Conservation (phyloP, 768 basidiomycete genomes). For the Leccinum truebloodii region DNA sequence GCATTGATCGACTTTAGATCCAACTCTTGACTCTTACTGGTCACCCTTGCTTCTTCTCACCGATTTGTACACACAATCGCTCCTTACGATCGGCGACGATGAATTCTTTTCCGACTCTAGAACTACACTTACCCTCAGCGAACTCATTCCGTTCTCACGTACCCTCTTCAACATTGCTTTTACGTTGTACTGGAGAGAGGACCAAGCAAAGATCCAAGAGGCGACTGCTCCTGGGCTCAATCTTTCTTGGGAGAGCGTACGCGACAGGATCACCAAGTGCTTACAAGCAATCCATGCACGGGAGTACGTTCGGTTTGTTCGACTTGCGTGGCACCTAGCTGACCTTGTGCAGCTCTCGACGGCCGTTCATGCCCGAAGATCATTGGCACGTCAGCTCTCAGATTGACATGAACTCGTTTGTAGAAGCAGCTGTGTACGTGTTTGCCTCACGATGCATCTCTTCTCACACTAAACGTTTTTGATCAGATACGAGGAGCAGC, state of each 20-base stretch:
- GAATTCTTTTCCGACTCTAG: constrained; percentile 82
- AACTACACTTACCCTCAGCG: constrained; percentile 83
- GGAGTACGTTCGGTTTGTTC: constrained; percentile 59
- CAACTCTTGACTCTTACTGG: constrained; percentile 51
- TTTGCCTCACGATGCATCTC: not conserved
- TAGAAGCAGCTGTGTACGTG: constrained; percentile 82
- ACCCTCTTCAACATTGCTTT: constrained; percentile 85
- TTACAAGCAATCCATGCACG: constrained; percentile 81
- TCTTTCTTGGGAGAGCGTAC: constrained; percentile 62
- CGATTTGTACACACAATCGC: constrained; percentile 79
- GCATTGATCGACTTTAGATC: constrained; percentile 37
- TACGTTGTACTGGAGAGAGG: constrained; percentile 67
- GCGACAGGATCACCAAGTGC: constrained; percentile 77
- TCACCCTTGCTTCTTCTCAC: constrained; percentile 74
- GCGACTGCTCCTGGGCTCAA: constrained; percentile 43
- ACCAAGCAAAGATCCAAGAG: constrained; percentile 37
- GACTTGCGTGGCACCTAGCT: not conserved
- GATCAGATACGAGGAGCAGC: constrained; percentile 66
- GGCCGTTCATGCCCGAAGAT: constrained; percentile 76
- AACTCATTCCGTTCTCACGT: constrained; percentile 72
- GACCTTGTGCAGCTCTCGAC: constrained; percentile 61
- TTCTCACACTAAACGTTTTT: not conserved
- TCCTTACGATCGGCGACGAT: constrained; percentile 94
- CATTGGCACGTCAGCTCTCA: constrained; percentile 79
- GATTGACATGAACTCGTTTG: constrained; percentile 67